Evolutionary conservation across 2,329 filamentous ascomycete genomes (phyloP), one percentile per base, ranked within the genome.

Genomic region (Arthrobotrys musiformis): DNA sequence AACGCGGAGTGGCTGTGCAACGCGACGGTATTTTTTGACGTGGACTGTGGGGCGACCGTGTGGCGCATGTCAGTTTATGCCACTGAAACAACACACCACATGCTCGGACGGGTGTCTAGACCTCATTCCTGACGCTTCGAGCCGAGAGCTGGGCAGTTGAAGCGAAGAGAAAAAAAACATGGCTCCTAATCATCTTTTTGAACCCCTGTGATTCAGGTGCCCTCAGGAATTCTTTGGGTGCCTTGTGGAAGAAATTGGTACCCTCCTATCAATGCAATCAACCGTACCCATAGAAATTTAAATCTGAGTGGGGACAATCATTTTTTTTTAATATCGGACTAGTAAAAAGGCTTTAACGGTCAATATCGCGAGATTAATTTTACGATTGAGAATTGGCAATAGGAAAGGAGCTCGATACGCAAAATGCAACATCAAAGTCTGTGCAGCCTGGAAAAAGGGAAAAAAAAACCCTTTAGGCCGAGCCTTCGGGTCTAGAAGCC

Each of bases 151-250:
- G 58, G 48, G 40, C 40, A 46, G 22, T 33, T 30, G 58, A 62
- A 62, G 58, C 58, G 58, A 62, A 24, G 15, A 62, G 58, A 37
- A 40, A 62, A 24, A 8, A 46, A 46, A 46, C 40, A 61, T 61
- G 54, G 33, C 22, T 56, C 30, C n/a, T 40, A 33, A 7, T 52
- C 26, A n/a, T 35, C 17, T n/a, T 35, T 19, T 30, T 24, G 54
- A 19, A 40, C 30, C 54, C 54, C 54, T 58, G 54, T 58, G 13
- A 26, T 24, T 5, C 2, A 1, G 40, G 6, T 42, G 3, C 40
- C 2, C 40, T 37, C 4, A 37, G 54, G 54, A 58, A 58, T 58
- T 40, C 33, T 26, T 58, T 58, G 33, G 54, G 26, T 33, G 54
- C 54, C 54, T 58, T 58, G 54, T 58, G 2, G 19, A 26, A 19